phyloP scores from a whole-genome alignment of 2,329 filamentous ascomycete genomes.

The Botrytis fragariae region DNA sequence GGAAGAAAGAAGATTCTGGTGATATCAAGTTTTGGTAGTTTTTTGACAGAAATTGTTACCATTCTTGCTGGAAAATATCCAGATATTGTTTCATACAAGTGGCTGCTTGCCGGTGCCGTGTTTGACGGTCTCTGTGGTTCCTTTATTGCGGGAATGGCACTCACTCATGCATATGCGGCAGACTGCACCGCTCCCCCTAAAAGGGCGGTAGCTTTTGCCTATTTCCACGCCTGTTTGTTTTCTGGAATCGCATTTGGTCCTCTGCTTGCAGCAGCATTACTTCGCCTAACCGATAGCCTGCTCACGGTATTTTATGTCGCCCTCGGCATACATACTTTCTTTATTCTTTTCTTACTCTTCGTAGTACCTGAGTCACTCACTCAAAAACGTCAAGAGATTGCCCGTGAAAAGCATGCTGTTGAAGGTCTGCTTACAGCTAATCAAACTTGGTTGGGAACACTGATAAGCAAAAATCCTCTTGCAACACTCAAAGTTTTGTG shows the following conservation, averaged over 20 bases:
- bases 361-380: constrained; percentile 83
- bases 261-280: constrained; percentile 73
- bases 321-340: constrained; percentile 68
- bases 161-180: constrained; percentile 80
- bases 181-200: constrained; percentile 82
- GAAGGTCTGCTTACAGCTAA: constrained; percentile 40
- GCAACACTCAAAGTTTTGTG: constrained; percentile 75
- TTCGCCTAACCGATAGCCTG: constrained; percentile 71
- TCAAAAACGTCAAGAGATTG: constrained; percentile 64
- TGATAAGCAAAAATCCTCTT: constrained; percentile 63
- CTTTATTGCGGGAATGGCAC: constrained; percentile 77
- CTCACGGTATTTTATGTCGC: constrained; percentile 83
- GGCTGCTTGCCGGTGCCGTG: constrained; percentile 72
- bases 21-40: constrained; percentile 69
- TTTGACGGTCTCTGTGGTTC: constrained; percentile 85
- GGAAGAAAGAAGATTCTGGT: constrained; percentile 75
- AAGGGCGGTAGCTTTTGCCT: constrained; percentile 81
- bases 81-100: constrained; percentile 69
- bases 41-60: constrained; percentile 71
- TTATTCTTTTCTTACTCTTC: constrained; percentile 69
- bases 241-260: constrained; percentile 86
- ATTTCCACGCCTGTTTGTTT: constrained; percentile 87
- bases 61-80: constrained; percentile 76
- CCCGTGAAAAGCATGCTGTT: constrained; percentile 63
- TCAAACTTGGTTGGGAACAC: constrained; percentile 5